These are phyloP conservation scores for Lyophyllum atratum DNA, from an alignment of 768 basidiomycete genomes.

Conservation along the genomic window DNA sequence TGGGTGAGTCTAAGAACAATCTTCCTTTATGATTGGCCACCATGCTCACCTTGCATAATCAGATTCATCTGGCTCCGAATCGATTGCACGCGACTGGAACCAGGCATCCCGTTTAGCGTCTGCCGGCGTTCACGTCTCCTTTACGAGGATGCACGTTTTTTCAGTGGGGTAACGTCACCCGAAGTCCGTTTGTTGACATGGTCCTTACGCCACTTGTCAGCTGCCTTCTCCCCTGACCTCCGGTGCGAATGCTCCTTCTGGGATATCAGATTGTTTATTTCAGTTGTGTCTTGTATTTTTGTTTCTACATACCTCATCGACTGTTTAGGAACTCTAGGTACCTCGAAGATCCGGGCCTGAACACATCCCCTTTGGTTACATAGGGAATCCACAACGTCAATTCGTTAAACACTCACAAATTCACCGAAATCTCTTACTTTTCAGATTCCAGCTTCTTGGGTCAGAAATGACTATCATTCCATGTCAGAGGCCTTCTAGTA, in stretches of 20 bases:
- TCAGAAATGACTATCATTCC: constrained; percentile 3
- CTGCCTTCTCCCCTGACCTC: constrained; percentile 32
- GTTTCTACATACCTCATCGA: constrained; percentile 8
- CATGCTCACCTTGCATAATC: constrained; percentile 39
- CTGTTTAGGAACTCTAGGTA: constrained; percentile 10
- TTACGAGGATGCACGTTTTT: constrained; percentile 30
- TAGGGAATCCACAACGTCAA: constrained; percentile 13
- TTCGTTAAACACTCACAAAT: constrained; percentile 16
- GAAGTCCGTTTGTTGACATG: constrained; percentile 44
- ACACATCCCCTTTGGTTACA: constrained; percentile 11
- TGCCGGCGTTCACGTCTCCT: constrained; percentile 42
- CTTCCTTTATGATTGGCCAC: constrained; percentile 45
- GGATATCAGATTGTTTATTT: constrained; percentile 4
- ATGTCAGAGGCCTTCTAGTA: constrained; percentile 11
- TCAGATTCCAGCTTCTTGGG: constrained; percentile 11
- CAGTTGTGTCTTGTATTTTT: constrained; percentile 1
- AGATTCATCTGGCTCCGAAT: constrained; percentile 38
- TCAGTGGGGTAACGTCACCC: constrained; percentile 40
- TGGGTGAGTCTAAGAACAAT: constrained; percentile 43
- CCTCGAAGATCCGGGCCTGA: constrained; percentile 20
- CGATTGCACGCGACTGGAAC: constrained; percentile 34
- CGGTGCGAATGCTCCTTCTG: constrained; percentile 22
- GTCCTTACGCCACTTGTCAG: constrained; percentile 45
- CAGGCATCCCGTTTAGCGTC: constrained; percentile 34
- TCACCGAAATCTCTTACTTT: constrained; percentile 14